phyloP scores from a whole-genome alignment of 2,329 filamentous ascomycete species.

The Xylariomycetidae sp. region DNA sequence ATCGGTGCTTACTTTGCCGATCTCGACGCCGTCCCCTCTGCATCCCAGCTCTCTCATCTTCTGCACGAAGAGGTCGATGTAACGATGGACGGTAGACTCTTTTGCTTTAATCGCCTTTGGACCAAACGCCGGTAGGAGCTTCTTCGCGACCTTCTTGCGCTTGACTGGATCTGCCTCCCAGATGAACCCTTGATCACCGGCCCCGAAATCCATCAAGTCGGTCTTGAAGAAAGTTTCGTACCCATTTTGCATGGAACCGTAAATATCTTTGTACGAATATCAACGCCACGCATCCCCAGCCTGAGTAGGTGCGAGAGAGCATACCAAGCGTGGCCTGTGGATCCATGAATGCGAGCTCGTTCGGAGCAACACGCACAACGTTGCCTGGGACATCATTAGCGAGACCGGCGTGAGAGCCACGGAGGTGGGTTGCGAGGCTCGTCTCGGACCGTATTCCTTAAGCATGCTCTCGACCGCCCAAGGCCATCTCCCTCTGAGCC shows the following conservation, averaged over 20 bases:
- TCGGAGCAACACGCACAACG: constrained; percentile 10
- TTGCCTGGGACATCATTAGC: constrained; percentile 5
- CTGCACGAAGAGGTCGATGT: constrained; percentile 12
- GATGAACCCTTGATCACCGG: constrained; percentile 10
- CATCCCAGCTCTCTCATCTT: constrained; percentile 9
- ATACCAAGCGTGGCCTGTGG: constrained; percentile 6
- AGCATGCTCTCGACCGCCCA: constrained; percentile 8
- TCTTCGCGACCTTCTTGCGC: constrained; percentile 10
- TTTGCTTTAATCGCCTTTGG: constrained; percentile 11
- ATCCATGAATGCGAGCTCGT: constrained; percentile 8
- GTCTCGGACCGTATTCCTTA: constrained; percentile 7
- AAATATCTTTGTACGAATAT: constrained; percentile 7
- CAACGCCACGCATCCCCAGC: background rate
- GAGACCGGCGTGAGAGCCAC: background rate
- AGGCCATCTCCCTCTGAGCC: constrained; percentile 9
- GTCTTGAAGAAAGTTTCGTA: constrained; percentile 14
- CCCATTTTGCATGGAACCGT: constrained; percentile 3
- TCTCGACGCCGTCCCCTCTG: constrained; percentile 3
- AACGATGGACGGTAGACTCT: constrained; percentile 9
- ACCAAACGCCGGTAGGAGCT: constrained; percentile 12
- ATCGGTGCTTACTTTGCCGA: constrained; percentile 1
- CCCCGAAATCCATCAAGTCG: constrained; percentile 12
- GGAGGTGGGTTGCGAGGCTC: background rate
- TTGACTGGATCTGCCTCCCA: constrained; percentile 14
- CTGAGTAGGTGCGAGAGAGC: background rate